Percentiles rank a stretch among this genome's conserved stretches.
These are phyloP conservation scores for Claviceps monticola DNA, from an alignment of 2,329 filamentous ascomycete species.

Conservation along the genomic window DNA sequence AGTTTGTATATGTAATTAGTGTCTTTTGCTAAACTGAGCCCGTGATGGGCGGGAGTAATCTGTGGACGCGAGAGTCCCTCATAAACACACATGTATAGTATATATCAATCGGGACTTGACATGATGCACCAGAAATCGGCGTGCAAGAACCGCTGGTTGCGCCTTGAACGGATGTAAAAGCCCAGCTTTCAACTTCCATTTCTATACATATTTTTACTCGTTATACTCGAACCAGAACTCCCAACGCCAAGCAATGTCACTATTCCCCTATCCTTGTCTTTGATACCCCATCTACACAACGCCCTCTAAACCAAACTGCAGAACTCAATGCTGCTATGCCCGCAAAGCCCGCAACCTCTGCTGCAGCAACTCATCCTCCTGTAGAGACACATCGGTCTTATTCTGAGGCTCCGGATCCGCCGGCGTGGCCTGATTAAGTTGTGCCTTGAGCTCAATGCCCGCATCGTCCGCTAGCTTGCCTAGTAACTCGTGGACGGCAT, in stretches of 20 bases:
- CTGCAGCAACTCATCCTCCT: conserved; percentile 64
- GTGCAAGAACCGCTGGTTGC: no score
- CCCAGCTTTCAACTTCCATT: no score
- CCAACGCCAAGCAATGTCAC: conserved; percentile 8
- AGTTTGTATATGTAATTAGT: conserved; percentile 66
- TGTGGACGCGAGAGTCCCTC: no score
- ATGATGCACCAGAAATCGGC: no score
- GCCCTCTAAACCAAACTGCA: background rate
- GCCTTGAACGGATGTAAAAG: no score
- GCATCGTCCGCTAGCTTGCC: conserved; percentile 79
- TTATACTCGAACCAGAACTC: background rate
- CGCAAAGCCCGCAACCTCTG: conserved; percentile 42
- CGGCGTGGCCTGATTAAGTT: conserved; percentile 47
- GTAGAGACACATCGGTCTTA: conserved; percentile 53
- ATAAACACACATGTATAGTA: no score
- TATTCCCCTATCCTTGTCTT: background rate
- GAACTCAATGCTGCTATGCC: conserved; percentile 21
- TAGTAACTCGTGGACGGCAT: conserved; percentile 76
- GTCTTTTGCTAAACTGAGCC: background rate
- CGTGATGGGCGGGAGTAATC: background rate
- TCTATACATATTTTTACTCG: background rate
- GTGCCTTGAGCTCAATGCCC: conserved; percentile 66
- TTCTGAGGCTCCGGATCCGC: conserved; percentile 42
- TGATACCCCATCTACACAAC: background rate
- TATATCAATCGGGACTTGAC: no score